phyloP scores from a whole-genome alignment of 768 basidiomycete genomes.

The Suillus decipiens region DNA sequence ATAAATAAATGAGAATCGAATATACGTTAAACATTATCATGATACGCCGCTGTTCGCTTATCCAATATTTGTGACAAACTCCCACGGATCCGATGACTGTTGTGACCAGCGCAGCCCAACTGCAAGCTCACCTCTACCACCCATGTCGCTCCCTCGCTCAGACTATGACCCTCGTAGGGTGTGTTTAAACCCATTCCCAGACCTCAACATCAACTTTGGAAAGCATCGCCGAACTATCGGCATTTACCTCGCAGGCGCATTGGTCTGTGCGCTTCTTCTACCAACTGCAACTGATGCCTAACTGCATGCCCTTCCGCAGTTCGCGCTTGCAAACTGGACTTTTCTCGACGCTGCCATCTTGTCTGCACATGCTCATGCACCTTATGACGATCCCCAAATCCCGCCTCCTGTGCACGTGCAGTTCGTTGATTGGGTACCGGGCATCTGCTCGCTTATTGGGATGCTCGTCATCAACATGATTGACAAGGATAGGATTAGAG shows the following conservation, averaged over 20 bases:
- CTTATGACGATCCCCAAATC: slow-evolving; percentile 68
- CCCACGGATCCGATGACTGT: neutral
- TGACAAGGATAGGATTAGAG: slow-evolving; percentile 87
- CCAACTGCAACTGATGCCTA: slow-evolving; percentile 2
- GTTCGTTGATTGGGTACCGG: slow-evolving; percentile 98
- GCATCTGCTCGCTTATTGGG: slow-evolving; percentile 88
- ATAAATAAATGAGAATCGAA: neutral
- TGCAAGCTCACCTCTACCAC: slow-evolving; percentile 10
- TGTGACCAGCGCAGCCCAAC: slow-evolving; percentile 1
- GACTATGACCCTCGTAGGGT: slow-evolving; percentile 87
- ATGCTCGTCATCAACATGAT: slow-evolving; percentile 92
- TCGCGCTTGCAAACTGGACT: slow-evolving; percentile 92
- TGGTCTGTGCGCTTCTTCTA: slow-evolving; percentile 60
- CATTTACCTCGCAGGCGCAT: slow-evolving; percentile 87
- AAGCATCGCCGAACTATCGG: slow-evolving; percentile 82
- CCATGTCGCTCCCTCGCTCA: slow-evolving; percentile 67
- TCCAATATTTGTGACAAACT: neutral
- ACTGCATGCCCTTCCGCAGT: slow-evolving; percentile 48
- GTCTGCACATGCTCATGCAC: slow-evolving; percentile 81
- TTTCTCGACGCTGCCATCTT: slow-evolving; percentile 93
- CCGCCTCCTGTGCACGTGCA: slow-evolving; percentile 78
- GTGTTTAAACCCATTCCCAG: slow-evolving; percentile 85
- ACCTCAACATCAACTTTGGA: slow-evolving; percentile 68
- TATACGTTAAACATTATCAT: no score
- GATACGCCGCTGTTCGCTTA: neutral